Percentiles rank a stretch among this genome's conserved stretches.
These are phyloP conservation scores for Raffaelea albimanens DNA, from an alignment of 2,329 filamentous ascomycete species.

Conservation along the genomic window DNA sequence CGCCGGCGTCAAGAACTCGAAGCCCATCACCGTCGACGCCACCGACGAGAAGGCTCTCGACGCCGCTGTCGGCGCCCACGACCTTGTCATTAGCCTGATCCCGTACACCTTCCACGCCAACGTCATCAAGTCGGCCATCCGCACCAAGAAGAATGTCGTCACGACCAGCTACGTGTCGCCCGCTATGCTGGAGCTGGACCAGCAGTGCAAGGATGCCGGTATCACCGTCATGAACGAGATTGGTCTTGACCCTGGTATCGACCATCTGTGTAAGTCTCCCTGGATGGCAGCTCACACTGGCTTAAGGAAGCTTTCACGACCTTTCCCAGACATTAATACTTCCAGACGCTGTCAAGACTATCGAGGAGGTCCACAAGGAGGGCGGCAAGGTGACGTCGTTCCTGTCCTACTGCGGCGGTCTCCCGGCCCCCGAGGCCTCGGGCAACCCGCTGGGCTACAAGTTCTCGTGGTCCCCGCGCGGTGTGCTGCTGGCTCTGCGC, in stretches of 20 bases:
- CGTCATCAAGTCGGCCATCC: conserved; percentile 90
- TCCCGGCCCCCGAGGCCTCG: conserved; percentile 62
- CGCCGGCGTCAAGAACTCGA: conserved; percentile 61
- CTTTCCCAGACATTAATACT: neutral
- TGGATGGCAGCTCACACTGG: no score
- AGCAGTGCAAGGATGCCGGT: conserved; percentile 74
- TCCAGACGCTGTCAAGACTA: conserved; percentile 75
- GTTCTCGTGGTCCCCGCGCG: conserved; percentile 72
- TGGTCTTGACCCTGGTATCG: conserved; percentile 61
- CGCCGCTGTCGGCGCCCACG: conserved; percentile 67
- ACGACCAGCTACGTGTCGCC: conserved; percentile 91
- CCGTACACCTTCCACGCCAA: conserved; percentile 83
- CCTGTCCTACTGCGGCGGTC: conserved; percentile 75
- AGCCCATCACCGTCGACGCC: conserved; percentile 77
- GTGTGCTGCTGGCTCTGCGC: conserved; percentile 76
- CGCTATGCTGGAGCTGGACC: conserved; percentile 82
- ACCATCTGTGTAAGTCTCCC: conserved; percentile 51
- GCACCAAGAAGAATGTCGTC: conserved; percentile 90
- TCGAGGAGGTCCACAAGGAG: conserved; percentile 74
- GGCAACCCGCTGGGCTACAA: conserved; percentile 92
- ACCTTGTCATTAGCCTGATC: conserved; percentile 74
- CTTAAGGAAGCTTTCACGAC: no score
- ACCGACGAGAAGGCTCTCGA: conserved; percentile 68
- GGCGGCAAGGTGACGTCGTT: conserved; percentile 82
- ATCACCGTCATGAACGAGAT: conserved; percentile 99